phyloP scores from a whole-genome alignment of 495 filamentous ascomycete genomes.

The Xylaria longipes region DNA sequence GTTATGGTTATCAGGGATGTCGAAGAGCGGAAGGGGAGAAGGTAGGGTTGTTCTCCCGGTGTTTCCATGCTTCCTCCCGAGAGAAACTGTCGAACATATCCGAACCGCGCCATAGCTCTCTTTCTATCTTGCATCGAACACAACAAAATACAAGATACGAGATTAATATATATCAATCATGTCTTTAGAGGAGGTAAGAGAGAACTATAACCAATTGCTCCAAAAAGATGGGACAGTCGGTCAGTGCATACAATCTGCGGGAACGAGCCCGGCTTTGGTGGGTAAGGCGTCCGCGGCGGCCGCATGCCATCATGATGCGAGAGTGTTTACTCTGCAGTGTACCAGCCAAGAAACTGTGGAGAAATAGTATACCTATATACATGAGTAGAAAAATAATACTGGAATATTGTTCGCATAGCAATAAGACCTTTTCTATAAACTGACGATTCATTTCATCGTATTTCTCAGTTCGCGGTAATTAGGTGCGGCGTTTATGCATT shows the following conservation, averaged over 20 bases:
- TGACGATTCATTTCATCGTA: not conserved
- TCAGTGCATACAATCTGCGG: not conserved
- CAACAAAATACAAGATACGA: not conserved
- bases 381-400: not conserved
- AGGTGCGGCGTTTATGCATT: not conserved
- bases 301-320: not conserved
- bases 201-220: no score
- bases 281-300: conserved; percentile 18
- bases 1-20: conserved; percentile 50
- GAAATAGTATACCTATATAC: not conserved
- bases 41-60: conserved; percentile 59
- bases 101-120: conserved; percentile 31
- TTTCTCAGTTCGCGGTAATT: not conserved
- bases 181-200: not conserved
- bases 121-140: not conserved
- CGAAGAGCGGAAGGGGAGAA: conserved; percentile 60
- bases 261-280: not conserved
- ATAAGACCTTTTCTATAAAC: not conserved
- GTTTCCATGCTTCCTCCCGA: conserved; percentile 48
- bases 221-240: not conserved
- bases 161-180: not conserved
- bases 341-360: conserved; percentile 1
- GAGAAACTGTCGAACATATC: conserved; percentile 38
- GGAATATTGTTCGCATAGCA: not conserved
- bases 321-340: no score